phyloP scores from a whole-genome alignment of 306 rosid species.

The Canavalia gladiata region DNA sequence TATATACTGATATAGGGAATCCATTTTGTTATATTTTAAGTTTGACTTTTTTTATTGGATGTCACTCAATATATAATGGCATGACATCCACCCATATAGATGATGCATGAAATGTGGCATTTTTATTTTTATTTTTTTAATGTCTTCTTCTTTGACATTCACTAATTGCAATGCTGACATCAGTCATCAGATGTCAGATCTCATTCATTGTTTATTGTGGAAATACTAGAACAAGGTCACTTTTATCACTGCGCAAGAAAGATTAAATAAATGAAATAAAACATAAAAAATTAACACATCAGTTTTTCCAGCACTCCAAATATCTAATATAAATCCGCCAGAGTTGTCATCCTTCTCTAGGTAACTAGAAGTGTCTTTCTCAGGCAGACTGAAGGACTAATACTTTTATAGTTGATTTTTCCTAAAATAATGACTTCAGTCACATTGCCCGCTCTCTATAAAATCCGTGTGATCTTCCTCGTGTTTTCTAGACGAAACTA shows the following conservation, averaged over 20 bases:
- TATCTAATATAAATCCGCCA: conserved; percentile 33
- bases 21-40: too few species aligned
- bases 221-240: conserved; percentile 15
- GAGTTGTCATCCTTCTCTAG: conserved; percentile 26
- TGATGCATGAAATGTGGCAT: too few species aligned
- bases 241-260: background rate
- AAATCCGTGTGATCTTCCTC: conserved; percentile 40
- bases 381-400: background rate
- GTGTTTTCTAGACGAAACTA: conserved; percentile 45
- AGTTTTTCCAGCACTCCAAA: conserved; percentile 9
- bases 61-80: too few species aligned
- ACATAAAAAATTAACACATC: conserved; percentile 8
- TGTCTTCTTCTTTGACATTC: too few species aligned
- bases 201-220: background rate
- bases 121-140: too few species aligned
- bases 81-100: too few species aligned
- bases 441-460: conserved; percentile 40
- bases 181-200: conserved; percentile 7
- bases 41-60: too few species aligned
- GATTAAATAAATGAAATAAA: background rate
- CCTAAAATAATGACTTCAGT: conserved; percentile 29
- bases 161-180: background rate
- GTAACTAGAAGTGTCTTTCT: conserved; percentile 37
- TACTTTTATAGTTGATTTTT: conserved; percentile 12
- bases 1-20: too few species aligned